Base-by-base conservation (phyloP, 176 grass and related monocot species). In the Oryza brachyantha region DNA sequence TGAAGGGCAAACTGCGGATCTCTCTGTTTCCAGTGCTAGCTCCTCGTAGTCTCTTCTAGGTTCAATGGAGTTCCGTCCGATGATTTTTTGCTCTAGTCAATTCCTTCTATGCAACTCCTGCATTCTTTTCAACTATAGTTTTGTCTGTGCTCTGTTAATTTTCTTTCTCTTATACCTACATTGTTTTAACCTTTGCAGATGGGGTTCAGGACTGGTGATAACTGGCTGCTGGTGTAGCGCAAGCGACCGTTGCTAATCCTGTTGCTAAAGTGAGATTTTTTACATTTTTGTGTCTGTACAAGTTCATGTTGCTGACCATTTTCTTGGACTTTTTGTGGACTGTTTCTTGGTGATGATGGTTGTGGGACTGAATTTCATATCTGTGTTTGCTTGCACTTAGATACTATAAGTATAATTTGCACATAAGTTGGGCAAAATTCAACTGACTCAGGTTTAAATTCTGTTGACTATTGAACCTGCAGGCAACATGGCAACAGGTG, bases 251-350 rank as follows among this genome's bases (percentile, higher is more conserved):
- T 65, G 31, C 29, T 17, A 3, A 7, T 65, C 8, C 31, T 28
- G 61, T 36, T 43, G 61, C n/a, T 41, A 66, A 85, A 68, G 83
- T 85, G 68, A 58, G 46, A 2, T 28, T 43, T 73, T 73, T 50
- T 16, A 50, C 5, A 17, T 48, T 48, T 19, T 79, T 12, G 1
- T 50, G 16, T 39, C 27, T 21, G 1, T 2, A 24, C 10, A 24
- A 37, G 3, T 34, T 34, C 64, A 2, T 66, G 34, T 37, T 66
- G 19, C 19, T 37, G 7, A 37, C 32, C 64, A 50, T 37, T 63
- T 71, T 45, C 21, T 5, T 79, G 45, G 5, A 14, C 42, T 3
- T 19, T 19, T 1, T 19, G 3, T 62, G 58, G 12, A 1, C 38
- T 45, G 17, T 8, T 68, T 40, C 5, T 65, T 27, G 32, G 13